phyloP scores from a whole-genome alignment of 345 rosid species.

The Cochlearia excelsa region DNA sequence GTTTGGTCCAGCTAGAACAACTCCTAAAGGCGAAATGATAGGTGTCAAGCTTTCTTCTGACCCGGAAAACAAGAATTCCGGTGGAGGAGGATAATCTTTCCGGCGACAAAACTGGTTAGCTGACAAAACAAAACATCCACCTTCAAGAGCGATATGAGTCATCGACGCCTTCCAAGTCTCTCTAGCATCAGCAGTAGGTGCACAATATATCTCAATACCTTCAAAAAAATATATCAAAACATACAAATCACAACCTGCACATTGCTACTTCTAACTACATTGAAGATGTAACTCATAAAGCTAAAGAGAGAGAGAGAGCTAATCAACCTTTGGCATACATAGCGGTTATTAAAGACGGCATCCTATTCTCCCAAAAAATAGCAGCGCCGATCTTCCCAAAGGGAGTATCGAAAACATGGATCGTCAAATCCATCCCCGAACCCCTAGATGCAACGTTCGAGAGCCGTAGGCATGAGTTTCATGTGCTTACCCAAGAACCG shows the following conservation, averaged over 20 bases:
- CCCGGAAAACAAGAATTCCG: conserved; percentile 66
- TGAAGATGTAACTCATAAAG: not conserved
- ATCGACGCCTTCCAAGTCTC: conserved; percentile 79
- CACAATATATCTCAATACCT: conserved; percentile 92
- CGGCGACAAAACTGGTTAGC: conserved; percentile 88
- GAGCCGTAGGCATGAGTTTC: conserved; percentile 84
- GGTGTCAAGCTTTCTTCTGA: conserved; percentile 61
- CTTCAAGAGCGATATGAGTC: conserved; percentile 93
- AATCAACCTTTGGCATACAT: conserved; percentile 82
- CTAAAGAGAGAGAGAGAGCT: not conserved
- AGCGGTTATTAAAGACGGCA: conserved; percentile 92
- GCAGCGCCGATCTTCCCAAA: conserved; percentile 89
- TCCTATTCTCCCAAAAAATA: conserved; percentile 91
- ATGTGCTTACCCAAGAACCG: conserved; percentile 83
- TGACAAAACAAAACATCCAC: conserved; percentile 89
- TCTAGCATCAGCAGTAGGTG: conserved; percentile 93
- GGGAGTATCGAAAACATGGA: conserved; percentile 75
- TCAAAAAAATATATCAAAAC: conserved; percentile 12
- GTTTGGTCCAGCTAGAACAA: conserved; percentile 85
- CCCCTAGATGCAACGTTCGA: conserved; percentile 93
- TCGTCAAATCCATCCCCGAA: conserved; percentile 88
- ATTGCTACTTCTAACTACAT: not conserved
- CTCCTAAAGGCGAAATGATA: conserved; percentile 79
- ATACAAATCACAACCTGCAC: conserved; percentile 9
- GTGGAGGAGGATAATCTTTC: conserved; percentile 89